Evolutionary conservation across 2,329 filamentous ascomycete species (phyloP).

Genomic region (Didymella exigua): DNA sequence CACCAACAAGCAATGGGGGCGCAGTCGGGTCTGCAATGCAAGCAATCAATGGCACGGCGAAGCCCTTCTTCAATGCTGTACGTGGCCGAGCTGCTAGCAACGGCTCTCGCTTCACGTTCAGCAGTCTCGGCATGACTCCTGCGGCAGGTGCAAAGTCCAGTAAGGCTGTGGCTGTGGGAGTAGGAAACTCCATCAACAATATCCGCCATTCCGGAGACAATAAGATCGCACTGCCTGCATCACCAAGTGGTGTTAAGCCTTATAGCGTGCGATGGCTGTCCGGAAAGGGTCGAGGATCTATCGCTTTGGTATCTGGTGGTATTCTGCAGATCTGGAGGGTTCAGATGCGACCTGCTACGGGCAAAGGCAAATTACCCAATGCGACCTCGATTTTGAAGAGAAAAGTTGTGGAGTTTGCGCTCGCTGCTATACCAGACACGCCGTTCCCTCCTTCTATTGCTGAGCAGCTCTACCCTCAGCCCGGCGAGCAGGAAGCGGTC

Average conservation of each 20-base stretch:
- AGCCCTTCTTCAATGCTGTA: conserved; percentile 45
- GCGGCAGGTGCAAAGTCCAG: conserved; percentile 66
- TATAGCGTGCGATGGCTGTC: conserved; percentile 70
- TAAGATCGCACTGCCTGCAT: conserved; percentile 69
- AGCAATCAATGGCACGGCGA: conserved; percentile 52
- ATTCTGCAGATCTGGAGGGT: conserved; percentile 69
- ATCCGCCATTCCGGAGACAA: conserved; percentile 78
- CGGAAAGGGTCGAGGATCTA: conserved; percentile 64
- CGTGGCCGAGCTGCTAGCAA: conserved; percentile 42
- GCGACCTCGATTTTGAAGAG: conserved; percentile 56
- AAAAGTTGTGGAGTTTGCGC: conserved; percentile 69
- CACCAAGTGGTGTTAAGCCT: conserved; percentile 59
- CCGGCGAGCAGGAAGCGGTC: conserved; percentile 30
- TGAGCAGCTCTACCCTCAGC: conserved; percentile 38
- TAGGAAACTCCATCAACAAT: conserved; percentile 73
- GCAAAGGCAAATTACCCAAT: conserved; percentile 50
- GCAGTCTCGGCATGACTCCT: conserved; percentile 49
- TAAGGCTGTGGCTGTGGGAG: conserved; percentile 73
- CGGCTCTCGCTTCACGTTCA: conserved; percentile 44
- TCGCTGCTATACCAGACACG: conserved; percentile 67
- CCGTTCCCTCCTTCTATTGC: conserved; percentile 44
- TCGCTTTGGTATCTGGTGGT: conserved; percentile 70
- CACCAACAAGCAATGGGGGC: conserved; percentile 40
- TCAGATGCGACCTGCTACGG: conserved; percentile 54
- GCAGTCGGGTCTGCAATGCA: conserved; percentile 50